Percentiles rank a stretch among this genome's conserved stretches.
These are phyloP conservation scores for Rhizopus delemar DNA, from an alignment of 371 early-diverging fungal genomes.

Conservation along the genomic window DNA sequence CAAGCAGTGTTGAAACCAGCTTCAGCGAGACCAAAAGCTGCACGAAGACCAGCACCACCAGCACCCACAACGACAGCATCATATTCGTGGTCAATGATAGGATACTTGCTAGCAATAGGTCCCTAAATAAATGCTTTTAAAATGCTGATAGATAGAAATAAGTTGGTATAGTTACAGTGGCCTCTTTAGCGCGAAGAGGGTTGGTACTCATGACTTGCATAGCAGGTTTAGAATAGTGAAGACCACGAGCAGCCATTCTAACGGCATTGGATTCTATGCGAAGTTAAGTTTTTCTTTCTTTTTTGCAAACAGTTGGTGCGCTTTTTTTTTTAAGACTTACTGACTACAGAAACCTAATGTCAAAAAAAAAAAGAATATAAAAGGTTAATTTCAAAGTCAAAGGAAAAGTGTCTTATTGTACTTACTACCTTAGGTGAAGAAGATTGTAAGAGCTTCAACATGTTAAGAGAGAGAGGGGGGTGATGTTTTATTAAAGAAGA, in stretches of 20 bases:
- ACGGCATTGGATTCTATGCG: slow-evolving; percentile 17
- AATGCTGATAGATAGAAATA: neutral
- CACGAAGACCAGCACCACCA: slow-evolving; percentile 98
- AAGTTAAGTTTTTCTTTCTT: neutral
- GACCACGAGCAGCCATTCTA: slow-evolving; percentile 27
- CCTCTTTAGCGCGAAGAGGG: slow-evolving; percentile 72
- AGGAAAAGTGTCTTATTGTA: neutral
- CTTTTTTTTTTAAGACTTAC: slow-evolving; percentile 15
- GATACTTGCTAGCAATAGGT: slow-evolving; percentile 75
- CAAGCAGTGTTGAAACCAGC: slow-evolving; percentile 98
- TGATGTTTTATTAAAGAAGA: slow-evolving; percentile 15
- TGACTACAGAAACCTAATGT: slow-evolving; percentile 23
- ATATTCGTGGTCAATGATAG: slow-evolving; percentile 95
- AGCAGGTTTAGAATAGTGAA: slow-evolving; percentile 54
- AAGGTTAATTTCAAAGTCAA: neutral
- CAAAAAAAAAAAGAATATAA: slow-evolving; percentile 2
- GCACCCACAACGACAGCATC: slow-evolving; percentile 98
- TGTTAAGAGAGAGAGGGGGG: slow-evolving; percentile 25
- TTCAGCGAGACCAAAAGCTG: slow-evolving; percentile 96
- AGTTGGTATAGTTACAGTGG: slow-evolving; percentile 49
- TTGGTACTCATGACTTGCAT: slow-evolving; percentile 71
- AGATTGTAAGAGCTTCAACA: slow-evolving; percentile 38
- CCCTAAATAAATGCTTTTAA: slow-evolving; percentile 34
- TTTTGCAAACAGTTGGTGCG: neutral
- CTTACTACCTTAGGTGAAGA: slow-evolving; percentile 32